Base-by-base conservation (phyloP, 2,329 filamentous ascomycete genomes). In the Alternaria postmessia region DNA sequence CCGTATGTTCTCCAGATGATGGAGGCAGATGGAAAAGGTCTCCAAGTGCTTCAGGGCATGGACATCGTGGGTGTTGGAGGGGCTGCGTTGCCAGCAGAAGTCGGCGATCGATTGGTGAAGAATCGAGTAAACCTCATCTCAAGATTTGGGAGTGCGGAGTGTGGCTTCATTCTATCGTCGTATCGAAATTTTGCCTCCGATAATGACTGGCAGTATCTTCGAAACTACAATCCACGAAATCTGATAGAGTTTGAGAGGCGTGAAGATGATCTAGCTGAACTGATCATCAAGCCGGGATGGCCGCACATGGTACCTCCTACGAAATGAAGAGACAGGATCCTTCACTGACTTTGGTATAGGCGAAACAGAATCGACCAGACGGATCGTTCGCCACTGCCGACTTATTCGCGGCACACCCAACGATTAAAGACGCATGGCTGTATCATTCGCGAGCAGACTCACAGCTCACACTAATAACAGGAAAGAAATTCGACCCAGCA, bases 1-100 rank as follows among this genome's bases (percentile, higher is more conserved):
- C 92, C 91, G 7, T 98, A 94, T 74, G 93, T 98, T 36, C 86
- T 91, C 75, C 92, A 93, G 48, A 86, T 98, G 67, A 96, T 99
- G 91, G 86, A 90, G 70, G 89, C 93, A 11, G 96, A 92, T 69
- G 92, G 96, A 79, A 91, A 95, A 79, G 93, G 91, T 51, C 85
- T 98, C 3, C 83, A 89, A 68, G 87, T 97, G 5, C 78, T 64
- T 20, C 68, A 69, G 39, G 67, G 64, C 0, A 88, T 90, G 86
- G 81, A 85, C 4, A 80, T 89, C 14, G 87, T 90, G 0, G 87
- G 87, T 7, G 86, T 90, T 0, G 88, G 88, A 3, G 88, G 88
- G 6, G 87, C 88, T 11, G 85, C 87, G 4, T 71, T 90, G 1
- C 82, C 86, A 3, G 62, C 72, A 4, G 73, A 81, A 8, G 74